Evolutionary conservation across 1,139 yeast genomes (phyloP).

Genomic region (Candida buenavistaensis): DNA sequence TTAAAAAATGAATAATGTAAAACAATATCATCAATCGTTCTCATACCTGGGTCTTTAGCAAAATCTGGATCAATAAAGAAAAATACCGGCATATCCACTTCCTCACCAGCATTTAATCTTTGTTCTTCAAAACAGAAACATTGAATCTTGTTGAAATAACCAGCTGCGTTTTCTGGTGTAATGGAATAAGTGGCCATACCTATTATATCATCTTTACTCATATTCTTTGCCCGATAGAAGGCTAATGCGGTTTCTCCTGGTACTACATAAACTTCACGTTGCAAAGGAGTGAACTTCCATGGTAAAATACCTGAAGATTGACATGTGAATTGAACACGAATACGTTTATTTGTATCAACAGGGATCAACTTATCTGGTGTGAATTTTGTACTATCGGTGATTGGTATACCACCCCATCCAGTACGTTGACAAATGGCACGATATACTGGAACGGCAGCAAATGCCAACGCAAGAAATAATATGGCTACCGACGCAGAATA

Average conservation of each 20-base stretch:
- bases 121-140: conserved; percentile 99
- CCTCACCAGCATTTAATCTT: conserved; percentile 90
- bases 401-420: conserved; percentile 95
- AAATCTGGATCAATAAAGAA: conserved; percentile 98
- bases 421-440: conserved; percentile 92
- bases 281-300: conserved; percentile 95
- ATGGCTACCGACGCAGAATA: conserved; percentile 74
- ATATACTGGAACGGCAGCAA: conserved; percentile 91
- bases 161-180: conserved; percentile 95
- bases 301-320: conserved; percentile 91
- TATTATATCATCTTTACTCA: conserved; percentile 82
- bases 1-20: conserved; percentile 91
- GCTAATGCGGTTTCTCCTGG: conserved; percentile 99
- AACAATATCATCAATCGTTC: conserved; percentile 86
- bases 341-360: conserved; percentile 80
- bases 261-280: conserved; percentile 85
- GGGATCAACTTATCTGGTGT: conserved; percentile 88
- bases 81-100: conserved; percentile 98
- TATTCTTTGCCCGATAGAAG: conserved; percentile 88
- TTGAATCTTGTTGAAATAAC: conserved; percentile 93
- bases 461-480: conserved; percentile 75
- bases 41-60: conserved; percentile 91
- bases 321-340: conserved; percentile 82
- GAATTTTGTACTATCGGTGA: conserved; percentile 77
- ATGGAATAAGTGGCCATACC: conserved; percentile 99